Evolutionary conservation across 2,329 filamentous ascomycete species (phyloP).

Genomic region (Stagonosporopsis cucurbitacearum): DNA sequence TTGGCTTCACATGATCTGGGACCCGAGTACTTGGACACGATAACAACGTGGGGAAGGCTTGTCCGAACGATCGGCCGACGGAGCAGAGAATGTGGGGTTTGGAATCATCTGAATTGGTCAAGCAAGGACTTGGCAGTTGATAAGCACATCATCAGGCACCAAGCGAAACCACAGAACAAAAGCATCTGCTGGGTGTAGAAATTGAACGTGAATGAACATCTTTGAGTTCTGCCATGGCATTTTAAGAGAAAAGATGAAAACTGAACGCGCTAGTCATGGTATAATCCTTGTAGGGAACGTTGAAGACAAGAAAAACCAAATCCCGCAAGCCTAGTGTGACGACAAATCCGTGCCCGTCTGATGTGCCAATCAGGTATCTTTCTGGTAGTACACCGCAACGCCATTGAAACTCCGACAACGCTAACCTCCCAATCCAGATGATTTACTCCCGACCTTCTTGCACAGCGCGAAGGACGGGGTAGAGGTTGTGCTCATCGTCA

Average conservation of each 20-base stretch:
- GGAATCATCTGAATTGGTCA: slow-evolving; percentile 35
- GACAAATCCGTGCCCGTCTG: slow-evolving; percentile 14
- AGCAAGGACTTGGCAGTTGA: slow-evolving; percentile 31
- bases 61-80: slow-evolving; percentile 18
- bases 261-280: slow-evolving; percentile 12
- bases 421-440: background rate
- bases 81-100: slow-evolving; percentile 29
- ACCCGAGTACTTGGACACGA: slow-evolving; percentile 21
- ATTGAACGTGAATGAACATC: slow-evolving; percentile 13
- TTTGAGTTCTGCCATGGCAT: slow-evolving; percentile 21
- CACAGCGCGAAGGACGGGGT: slow-evolving; percentile 50
- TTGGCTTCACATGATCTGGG: background rate
- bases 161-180: background rate
- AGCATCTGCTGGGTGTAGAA: background rate
- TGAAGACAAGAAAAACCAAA: slow-evolving; percentile 6
- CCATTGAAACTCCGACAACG: slow-evolving; percentile 27
- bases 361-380: slow-evolving; percentile 18
- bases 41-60: slow-evolving; percentile 36
- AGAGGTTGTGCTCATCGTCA: slow-evolving; percentile 50
- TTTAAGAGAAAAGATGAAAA: slow-evolving; percentile 13
- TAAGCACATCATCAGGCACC: slow-evolving; percentile 12
- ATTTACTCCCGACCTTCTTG: slow-evolving; percentile 47
- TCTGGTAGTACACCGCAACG: slow-evolving; percentile 21
- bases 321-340: slow-evolving; percentile 14
- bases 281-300: slow-evolving; percentile 13